A percentile compares a stretch with the other conserved stretches of the same genome.
Conservation (phyloP, 2,329 filamentous ascomycete genomes). For the Alternaria solani region DNA sequence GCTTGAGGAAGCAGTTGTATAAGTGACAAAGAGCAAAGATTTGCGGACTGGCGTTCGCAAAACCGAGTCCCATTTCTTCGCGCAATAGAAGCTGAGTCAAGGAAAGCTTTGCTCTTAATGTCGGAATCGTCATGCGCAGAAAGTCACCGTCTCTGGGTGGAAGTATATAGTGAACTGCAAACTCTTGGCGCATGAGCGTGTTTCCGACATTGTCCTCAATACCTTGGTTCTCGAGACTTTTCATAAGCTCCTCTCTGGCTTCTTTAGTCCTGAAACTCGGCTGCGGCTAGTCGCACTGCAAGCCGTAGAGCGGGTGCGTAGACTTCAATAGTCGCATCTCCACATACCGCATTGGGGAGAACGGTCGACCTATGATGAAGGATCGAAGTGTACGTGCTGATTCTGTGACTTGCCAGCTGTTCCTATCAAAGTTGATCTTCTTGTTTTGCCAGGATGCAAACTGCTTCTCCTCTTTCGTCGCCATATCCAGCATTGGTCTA, state of each 20-base stretch:
- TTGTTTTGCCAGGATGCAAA: neutral
- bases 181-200: neutral
- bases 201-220: neutral
- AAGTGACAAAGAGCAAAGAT: conserved; percentile 2
- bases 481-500: neutral
- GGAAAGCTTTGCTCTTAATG: neutral
- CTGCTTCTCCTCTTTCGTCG: neutral
- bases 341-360: neutral
- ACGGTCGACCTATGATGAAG: neutral
- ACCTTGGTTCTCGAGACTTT: neutral
- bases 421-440: neutral
- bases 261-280: neutral
- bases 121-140: conserved; percentile 1
- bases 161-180: neutral
- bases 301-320: neutral
- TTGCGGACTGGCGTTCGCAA: conserved; percentile 1
- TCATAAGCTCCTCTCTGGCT: neutral
- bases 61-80: neutral
- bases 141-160: neutral
- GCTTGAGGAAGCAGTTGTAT: neutral
- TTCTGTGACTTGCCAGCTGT: neutral
- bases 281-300: neutral
- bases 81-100: neutral
- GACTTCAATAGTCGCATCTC: neutral
- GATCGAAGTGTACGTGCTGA: neutral